Evolutionary conservation across 2,329 filamentous ascomycete species (phyloP), one percentile per base, ranked within the genome.

Genomic region (Ilyonectria mors-panacis): DNA sequence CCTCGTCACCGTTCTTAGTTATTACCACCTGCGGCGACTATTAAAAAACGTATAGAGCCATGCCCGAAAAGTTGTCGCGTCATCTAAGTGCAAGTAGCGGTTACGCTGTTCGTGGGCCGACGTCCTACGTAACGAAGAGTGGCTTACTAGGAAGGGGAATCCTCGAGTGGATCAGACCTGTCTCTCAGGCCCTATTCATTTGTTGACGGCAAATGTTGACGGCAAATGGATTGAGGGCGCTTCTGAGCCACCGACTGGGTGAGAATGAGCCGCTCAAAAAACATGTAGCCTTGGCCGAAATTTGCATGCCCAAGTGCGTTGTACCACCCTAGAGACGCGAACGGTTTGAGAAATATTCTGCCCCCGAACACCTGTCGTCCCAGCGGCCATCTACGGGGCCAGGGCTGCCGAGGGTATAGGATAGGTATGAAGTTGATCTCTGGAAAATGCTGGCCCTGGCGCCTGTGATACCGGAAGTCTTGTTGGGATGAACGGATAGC

Each of bases 121-220:
- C 6, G 58, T 51, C 39, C 37, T 7, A 42, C 17, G 58, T 51
- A 57, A 63, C 45, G 54, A 56, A 42, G 39, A 54, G 63, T 73
- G 70, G 72, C 65, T 73, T 74, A 70, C 60, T 69, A 55, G 60
- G 61, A 68, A 70, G 63, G 56, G 59, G 50, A 74, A 73, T 56
- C 45, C 50, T 56, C 23, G n/a, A 62, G 72, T 75, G 72, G 72
- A 74, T 70, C 69, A 71, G 42, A 63, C 50, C n/a, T 63, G 57
- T 65, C 42, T 62, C 53, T 69, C 44, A 58, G 50, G 59, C 62
- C 61, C 65, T 50, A 35, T 23, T 53, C 45, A 57, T 63, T 44
- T 51, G 67, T 37, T 12, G 39, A 65, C 42, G 54, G 19, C 48
- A 26, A 68, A 70, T 61, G 58, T 37, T 12, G 39, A 65, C 42